Evolutionary conservation across 1,139 yeast genomes (phyloP), one percentile per base, ranked within the genome.

Genomic region (Debaryomycetaceae sp.): DNA sequence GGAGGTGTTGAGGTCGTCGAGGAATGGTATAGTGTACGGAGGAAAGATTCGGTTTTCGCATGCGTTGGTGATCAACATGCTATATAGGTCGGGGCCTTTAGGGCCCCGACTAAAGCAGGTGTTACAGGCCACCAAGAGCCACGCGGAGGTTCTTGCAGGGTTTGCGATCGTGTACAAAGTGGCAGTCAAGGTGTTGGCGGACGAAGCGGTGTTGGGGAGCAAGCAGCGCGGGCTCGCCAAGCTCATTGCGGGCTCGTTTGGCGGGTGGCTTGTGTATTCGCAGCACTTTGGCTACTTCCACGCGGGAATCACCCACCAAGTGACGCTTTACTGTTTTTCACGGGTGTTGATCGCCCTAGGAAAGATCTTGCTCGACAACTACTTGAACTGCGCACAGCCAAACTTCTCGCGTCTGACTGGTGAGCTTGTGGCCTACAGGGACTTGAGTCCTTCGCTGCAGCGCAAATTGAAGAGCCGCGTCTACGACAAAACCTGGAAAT

Each of bases 1-100:
- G 32, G 77, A 70, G 45, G 50, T 63, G 30, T 35, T 67, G 35
- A 59, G 71, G 47, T 63, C 75, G 4, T 68, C 76, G 3, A 54
- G 77, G 39, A 72, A 72, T 50, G 86, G 84, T 26, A 61, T 78
- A 6, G 81, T 83, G 11, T 86, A 85, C 51, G 95, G 95, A 3
- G 87, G 87, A 13, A 74, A 83, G 49, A 67, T 85, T 33, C 67
- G 95, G 42, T 84, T 86, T 56, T 76, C 85, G 38, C 95, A 86
- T 61, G 83, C 91, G 1, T 58, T 82, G 40, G 88, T 82, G 34
- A 79, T 84, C 62, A 81, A 76, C 45, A 62, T 77, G 38, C 69
- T 75, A 35, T 83, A 75, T 59, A 69, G 79, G 39, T 61, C 73
- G 37, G 73, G 74, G 1, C 78, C 79, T 1, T 38, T 75, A 31